Percentiles rank a stretch among this genome's conserved stretches.
These are phyloP conservation scores for Stachybotrys elegans DNA, from an alignment of 2,329 filamentous ascomycete species.

Conservation along the genomic window DNA sequence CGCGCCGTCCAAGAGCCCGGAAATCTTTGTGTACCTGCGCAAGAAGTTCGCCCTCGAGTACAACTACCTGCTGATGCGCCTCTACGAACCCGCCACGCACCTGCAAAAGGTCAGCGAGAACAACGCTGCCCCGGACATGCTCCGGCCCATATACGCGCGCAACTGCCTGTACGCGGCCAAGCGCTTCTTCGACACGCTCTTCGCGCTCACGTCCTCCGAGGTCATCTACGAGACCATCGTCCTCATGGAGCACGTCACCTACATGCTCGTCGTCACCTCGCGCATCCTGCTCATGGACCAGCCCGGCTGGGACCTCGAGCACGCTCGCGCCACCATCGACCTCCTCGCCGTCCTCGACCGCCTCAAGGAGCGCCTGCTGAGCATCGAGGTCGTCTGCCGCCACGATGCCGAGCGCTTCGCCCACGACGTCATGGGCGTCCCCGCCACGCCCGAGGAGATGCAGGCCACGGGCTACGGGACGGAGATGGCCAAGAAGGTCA, in stretches of 20 bases:
- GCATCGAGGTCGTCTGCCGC: conserved; percentile 8
- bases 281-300: conserved; percentile 16
- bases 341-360: conserved; percentile 10
- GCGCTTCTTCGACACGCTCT: conserved; percentile 25
- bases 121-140: conserved; percentile 17
- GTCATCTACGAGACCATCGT: conserved; percentile 13
- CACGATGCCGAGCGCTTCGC: conserved; percentile 9
- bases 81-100: conserved; percentile 34
- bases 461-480: conserved; percentile 12
- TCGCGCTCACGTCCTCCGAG: conserved; percentile 20
- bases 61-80: conserved; percentile 29
- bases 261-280: conserved; percentile 16
- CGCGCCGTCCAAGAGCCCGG: conserved; percentile 6
- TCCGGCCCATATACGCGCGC: conserved; percentile 26
- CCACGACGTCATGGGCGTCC: conserved; percentile 3
- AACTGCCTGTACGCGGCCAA: conserved; percentile 28
- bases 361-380: conserved; percentile 8
- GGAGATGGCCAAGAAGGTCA: conserved; percentile 17
- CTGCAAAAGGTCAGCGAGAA: conserved; percentile 19
- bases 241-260: conserved; percentile 14
- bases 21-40: conserved; percentile 11
- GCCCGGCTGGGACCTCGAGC: conserved; percentile 15
- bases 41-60: conserved; percentile 24
- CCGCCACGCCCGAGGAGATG: conserved; percentile 13
- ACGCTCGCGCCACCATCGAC: conserved; percentile 13